Evolutionary conservation across 1,284 basidiomycete species (phyloP), one percentile per base, ranked within the genome.

Genomic region (Trametes pubescens): DNA sequence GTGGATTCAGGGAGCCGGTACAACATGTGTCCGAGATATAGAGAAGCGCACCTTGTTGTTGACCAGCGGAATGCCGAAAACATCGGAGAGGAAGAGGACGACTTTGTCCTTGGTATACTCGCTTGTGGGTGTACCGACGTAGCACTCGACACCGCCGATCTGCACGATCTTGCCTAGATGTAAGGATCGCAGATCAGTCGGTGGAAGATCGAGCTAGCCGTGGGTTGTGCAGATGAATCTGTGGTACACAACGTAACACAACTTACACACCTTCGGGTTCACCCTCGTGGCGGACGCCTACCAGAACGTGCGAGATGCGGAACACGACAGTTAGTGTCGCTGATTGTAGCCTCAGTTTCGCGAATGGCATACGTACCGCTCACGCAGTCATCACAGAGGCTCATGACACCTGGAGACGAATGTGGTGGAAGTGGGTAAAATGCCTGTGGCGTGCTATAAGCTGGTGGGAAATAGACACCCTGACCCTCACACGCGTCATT

Each of bases 51-150:
- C 86, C 72, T 79, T 75, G 69, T 81, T 81, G 74, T 88, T 93
- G 73, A 79, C 66, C 21, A 86, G 76, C n/a, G 82, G 79, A 32
- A 87, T 72, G 9, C 91, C 92, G 68, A 91, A 91, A 56, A 87
- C 81, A 69, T 93, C 91, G 9, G 86, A 73, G 35, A 90, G 69
- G 74, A 82, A 82, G 44, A 88, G 78, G 60, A 91, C 65, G 34
- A 82, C 86, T 72, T 88, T 87, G 69, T 86, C 80, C 68, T 85
- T 86, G 44, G 81, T 71, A 64, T 85, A 87, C 18, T 84, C 81
- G 11, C 70, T 71, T 0, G 74, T 68, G 1, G 85, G 85, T 0
- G 80, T 85, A 16, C 81, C 83, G 57, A 86, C 77, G 65, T 89
- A 89, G 66, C 77, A 78, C 29, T 80, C 78, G 56, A 86, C 74